A percentile compares a stretch with the other conserved stretches of the same genome.
These are phyloP conservation scores for Hippophae rhamnoides DNA, from an alignment of 306 rosid genomes.

Conservation along the genomic window DNA sequence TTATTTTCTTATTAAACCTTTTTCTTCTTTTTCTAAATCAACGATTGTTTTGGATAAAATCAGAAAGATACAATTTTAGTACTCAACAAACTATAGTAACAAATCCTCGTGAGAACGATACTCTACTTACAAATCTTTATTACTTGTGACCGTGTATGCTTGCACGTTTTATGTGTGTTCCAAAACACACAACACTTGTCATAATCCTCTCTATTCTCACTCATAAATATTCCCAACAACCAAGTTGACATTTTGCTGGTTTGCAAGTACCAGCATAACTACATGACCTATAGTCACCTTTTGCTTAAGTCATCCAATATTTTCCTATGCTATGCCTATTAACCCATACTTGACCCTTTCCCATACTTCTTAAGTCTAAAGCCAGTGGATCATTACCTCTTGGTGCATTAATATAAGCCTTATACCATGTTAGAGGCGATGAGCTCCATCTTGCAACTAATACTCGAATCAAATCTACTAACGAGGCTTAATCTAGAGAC, in stretches of 20 bases:
- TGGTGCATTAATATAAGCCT: conserved; percentile 65
- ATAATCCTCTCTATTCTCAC: no score
- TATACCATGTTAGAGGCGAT: conserved; percentile 78
- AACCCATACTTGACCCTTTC: conserved; percentile 97
- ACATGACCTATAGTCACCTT: conserved; percentile 16
- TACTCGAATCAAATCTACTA: conserved; percentile 58
- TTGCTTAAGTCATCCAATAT: conserved; percentile 67
- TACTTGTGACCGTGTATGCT: no score
- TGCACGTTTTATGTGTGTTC: no score
- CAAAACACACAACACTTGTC: no score
- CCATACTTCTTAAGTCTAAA: conserved; percentile 80
- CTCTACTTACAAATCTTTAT: no score
- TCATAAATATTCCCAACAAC: conserved; percentile 21
- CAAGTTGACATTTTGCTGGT: conserved; percentile 46
- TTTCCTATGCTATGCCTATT: conserved; percentile 92
- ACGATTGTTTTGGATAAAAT: no score
- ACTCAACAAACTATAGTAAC: no score
- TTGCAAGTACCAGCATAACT: conserved; percentile 65
- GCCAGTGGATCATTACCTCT: conserved; percentile 32
- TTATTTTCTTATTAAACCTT: no score
- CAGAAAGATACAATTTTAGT: no score
- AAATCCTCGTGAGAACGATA: no score
- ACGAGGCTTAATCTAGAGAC: conserved; percentile 53
- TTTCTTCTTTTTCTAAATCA: no score
- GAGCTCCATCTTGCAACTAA: conserved; percentile 38